Base-by-base conservation (phyloP, 441 rosid genomes). In the Gossypium schwendimanii region DNA sequence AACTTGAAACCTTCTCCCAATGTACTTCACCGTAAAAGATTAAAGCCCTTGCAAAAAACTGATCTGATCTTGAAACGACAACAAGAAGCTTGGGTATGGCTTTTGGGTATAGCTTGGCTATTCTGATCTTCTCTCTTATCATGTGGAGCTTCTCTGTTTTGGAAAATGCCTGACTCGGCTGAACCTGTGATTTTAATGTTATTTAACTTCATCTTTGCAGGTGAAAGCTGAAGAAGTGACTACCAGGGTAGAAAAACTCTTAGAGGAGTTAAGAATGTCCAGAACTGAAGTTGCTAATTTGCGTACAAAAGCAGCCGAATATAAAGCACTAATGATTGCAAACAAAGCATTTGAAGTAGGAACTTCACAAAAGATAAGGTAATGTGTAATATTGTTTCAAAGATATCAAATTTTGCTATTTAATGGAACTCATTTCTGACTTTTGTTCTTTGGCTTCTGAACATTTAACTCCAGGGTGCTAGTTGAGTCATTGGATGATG, bases 221-320 rank as follows among this genome's bases (percentile, higher is more conserved):
- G 98, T 90, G 85, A 91, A 88, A 86, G 90, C 93, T 66, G 97
- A 91, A 79, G 97, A 91, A 61, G 96, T 94, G 68, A 78, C 91
- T 24, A 76, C 74, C 71, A 87, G 97, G 79, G 97, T 94, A 36
- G 92, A 89, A 23, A 90, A 84, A 80, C 86, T 94, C 70, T 45
- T 85, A 33, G 95, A 91, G 83, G 98, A 94, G 77, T 80, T 94
- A 63, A 81, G 92, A 70, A 65, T 44, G 10, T 83, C 82, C 17
- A 85, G 91, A 82, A 88, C 80, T 73, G 98, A 93, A 84, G 85
- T 81, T 72, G 87, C 93, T 39, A 66, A 82, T 44, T 71, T 89
- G 87, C 92, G 93, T 57, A 85, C 91, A 70, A 83, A 94, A 79
- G 86, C 88, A 60, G 98, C 98, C 1, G 87, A 81, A 24, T 88